Conservation (phyloP, 2,329 filamentous ascomycete genomes). For the Septoria linicola region DNA sequence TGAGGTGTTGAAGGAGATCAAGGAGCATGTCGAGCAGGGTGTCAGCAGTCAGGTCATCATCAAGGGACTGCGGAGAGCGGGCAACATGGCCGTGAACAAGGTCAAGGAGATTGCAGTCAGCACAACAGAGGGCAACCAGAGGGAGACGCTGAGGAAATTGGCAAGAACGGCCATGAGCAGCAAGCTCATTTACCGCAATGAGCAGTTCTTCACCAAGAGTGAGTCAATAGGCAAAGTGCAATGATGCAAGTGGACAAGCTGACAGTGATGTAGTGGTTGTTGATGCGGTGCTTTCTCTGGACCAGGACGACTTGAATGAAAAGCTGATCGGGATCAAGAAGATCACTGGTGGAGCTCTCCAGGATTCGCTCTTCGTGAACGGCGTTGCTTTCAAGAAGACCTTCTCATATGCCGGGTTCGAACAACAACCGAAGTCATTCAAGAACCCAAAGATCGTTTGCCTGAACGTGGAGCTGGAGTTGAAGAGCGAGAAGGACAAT, state of each 20-base stretch:
- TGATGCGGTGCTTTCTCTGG: slow-evolving; percentile 88
- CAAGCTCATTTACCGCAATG: slow-evolving; percentile 98
- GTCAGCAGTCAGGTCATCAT: slow-evolving; percentile 97
- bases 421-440: slow-evolving; percentile 97
- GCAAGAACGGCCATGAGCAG: slow-evolving; percentile 98
- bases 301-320: slow-evolving; percentile 96
- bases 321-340: slow-evolving; percentile 98
- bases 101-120: slow-evolving; percentile 94
- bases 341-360: slow-evolving; percentile 91
- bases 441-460: slow-evolving; percentile 93
- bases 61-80: slow-evolving; percentile 88
- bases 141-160: slow-evolving; percentile 84
- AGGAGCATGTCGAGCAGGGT: slow-evolving; percentile 92
- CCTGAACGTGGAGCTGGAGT: slow-evolving; percentile 93
- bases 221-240: slow-evolving; percentile 37
- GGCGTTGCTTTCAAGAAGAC: slow-evolving; percentile 99
- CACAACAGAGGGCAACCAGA: slow-evolving; percentile 76
- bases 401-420: slow-evolving; percentile 97
- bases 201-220: slow-evolving; percentile 97
- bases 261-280: slow-evolving; percentile 73
- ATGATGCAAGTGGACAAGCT: slow-evolving; percentile 30
- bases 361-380: slow-evolving; percentile 95
- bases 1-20: slow-evolving; percentile 94
- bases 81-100: slow-evolving; percentile 92
- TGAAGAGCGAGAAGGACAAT: slow-evolving; percentile 99